Evolutionary conservation across 495 filamentous ascomycete genomes (phyloP).

Genomic region (Talaromyces nanjingensis): DNA sequence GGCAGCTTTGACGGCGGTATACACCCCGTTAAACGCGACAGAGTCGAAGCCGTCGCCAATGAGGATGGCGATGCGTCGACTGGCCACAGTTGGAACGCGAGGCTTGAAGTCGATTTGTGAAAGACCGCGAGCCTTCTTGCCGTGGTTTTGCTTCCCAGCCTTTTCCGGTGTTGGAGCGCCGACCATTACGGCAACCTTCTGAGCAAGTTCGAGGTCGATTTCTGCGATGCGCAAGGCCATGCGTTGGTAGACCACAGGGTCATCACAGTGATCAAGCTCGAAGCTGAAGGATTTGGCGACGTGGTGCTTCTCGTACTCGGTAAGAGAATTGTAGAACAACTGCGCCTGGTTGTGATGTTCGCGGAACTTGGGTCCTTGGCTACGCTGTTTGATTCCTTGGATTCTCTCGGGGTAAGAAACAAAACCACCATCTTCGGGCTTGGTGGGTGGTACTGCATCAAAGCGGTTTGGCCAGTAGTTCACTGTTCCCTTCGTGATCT

Average conservation of each 20-base stretch:
- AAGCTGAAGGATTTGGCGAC: slow-evolving; percentile 65
- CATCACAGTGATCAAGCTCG: slow-evolving; percentile 87
- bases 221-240: slow-evolving; percentile 63
- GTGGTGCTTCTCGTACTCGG: slow-evolving; percentile 62
- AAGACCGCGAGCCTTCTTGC: slow-evolving; percentile 55
- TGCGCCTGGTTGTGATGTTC: slow-evolving; percentile 63
- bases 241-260: slow-evolving; percentile 69
- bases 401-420: slow-evolving; percentile 55
- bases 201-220: slow-evolving; percentile 66
- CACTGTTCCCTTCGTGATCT: slow-evolving; percentile 53
- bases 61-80: slow-evolving; percentile 69
- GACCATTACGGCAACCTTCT: slow-evolving; percentile 60
- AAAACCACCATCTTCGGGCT: slow-evolving; percentile 49
- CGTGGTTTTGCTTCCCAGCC: slow-evolving; percentile 52
- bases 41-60: slow-evolving; percentile 77
- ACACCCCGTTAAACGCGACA: slow-evolving; percentile 55
- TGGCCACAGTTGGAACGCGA: slow-evolving; percentile 55
- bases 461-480: slow-evolving; percentile 83
- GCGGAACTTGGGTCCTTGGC: slow-evolving; percentile 68
- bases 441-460: slow-evolving; percentile 49
- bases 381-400: slow-evolving; percentile 60
- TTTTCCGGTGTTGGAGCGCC: slow-evolving; percentile 56
- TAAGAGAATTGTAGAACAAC: slow-evolving; percentile 77
- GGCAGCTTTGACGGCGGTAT: slow-evolving; percentile 51
- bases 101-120: slow-evolving; percentile 64